These are phyloP conservation scores for Collybiopsis luxurians DNA, from an alignment of 768 basidiomycete genomes.

Conservation along the genomic window DNA sequence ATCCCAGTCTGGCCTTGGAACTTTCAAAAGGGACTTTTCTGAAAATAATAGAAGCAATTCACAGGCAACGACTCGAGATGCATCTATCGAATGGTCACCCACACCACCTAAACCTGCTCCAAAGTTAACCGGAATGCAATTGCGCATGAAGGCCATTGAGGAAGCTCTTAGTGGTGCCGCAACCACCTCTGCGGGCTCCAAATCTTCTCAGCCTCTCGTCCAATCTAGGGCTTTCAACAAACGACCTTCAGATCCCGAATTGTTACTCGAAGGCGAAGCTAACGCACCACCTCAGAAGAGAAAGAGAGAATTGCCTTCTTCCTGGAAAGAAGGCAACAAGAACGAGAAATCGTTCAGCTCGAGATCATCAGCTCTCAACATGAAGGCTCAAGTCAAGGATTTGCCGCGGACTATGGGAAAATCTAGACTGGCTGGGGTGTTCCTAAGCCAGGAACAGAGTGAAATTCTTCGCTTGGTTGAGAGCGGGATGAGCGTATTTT, in stretches of 20 bases:
- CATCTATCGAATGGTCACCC: constrained; percentile 1
- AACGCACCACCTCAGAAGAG: constrained; percentile 42
- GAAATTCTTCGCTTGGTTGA: constrained; percentile 79
- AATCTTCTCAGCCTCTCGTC: constrained; percentile 23
- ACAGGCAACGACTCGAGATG: neutral
- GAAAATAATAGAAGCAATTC: constrained; percentile 23
- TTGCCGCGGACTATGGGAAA: neutral
- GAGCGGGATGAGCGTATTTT: constrained; percentile 78
- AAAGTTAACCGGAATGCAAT: constrained; percentile 20
- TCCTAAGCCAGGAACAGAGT: constrained; percentile 83
- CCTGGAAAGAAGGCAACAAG: constrained; percentile 35
- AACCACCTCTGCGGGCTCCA: constrained; percentile 5
- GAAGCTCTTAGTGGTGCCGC: constrained; percentile 41
- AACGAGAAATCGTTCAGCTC: constrained; percentile 1
- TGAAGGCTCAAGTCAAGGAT: constrained; percentile 19
- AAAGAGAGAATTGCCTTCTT: constrained; percentile 50
- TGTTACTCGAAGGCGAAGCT: constrained; percentile 17
- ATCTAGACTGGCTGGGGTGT: constrained; percentile 39
- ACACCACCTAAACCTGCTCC: constrained; percentile 18
- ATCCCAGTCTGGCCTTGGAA: constrained; percentile 57
- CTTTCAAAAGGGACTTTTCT: constrained; percentile 65
- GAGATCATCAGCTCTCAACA: neutral
- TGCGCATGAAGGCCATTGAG: constrained; percentile 58
- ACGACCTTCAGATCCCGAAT: constrained; percentile 24
- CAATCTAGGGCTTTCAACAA: constrained; percentile 34